A percentile compares a stretch with the other conserved stretches of the same genome.
Conservation (phyloP, 768 basidiomycete species). For the Mrakia blollopis region DNA sequence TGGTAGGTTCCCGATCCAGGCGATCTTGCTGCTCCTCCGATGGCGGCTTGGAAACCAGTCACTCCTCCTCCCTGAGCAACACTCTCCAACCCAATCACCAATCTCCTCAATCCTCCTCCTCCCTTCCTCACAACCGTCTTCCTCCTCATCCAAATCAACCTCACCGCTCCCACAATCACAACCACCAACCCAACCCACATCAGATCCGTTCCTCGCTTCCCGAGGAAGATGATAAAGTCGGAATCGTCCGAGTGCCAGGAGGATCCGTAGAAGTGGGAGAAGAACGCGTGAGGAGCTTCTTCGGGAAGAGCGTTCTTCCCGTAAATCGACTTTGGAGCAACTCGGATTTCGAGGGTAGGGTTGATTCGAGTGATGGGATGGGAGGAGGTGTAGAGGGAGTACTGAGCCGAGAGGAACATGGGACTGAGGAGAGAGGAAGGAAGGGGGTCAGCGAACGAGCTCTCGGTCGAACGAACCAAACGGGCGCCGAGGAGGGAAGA, state of each 20-base stretch:
- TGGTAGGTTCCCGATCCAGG: constrained; percentile 6
- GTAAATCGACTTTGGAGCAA: constrained; percentile 93
- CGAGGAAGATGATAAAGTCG: constrained; percentile 91
- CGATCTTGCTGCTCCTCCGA: constrained; percentile 5
- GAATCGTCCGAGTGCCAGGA: constrained; percentile 99
- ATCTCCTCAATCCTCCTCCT: constrained; percentile 27
- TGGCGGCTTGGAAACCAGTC: constrained; percentile 18
- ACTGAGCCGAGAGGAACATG: constrained; percentile 95
- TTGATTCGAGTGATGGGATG: constrained; percentile 49
- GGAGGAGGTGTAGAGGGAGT: constrained; percentile 64
- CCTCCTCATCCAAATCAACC: constrained; percentile 41
- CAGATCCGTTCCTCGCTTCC: constrained; percentile 75
- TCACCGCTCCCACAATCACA: constrained; percentile 63
- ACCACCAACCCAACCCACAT: constrained; percentile 78
- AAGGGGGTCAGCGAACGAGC: neutral
- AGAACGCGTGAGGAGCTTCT: constrained; percentile 86
- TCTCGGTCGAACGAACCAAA: neutral
- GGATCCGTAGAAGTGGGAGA: constrained; percentile 95
- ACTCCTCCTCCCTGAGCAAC: constrained; percentile 29
- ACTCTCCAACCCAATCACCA: constrained; percentile 31
- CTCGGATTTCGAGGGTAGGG: constrained; percentile 70
- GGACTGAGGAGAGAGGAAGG: constrained; percentile 50
- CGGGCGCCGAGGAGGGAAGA: neutral
- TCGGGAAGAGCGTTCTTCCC: constrained; percentile 85
- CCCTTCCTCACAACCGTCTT: constrained; percentile 37